phyloP scores from a whole-genome alignment of 225 moss, liverwort and hornwort genomes.

The Pleurozium schreberi region DNA sequence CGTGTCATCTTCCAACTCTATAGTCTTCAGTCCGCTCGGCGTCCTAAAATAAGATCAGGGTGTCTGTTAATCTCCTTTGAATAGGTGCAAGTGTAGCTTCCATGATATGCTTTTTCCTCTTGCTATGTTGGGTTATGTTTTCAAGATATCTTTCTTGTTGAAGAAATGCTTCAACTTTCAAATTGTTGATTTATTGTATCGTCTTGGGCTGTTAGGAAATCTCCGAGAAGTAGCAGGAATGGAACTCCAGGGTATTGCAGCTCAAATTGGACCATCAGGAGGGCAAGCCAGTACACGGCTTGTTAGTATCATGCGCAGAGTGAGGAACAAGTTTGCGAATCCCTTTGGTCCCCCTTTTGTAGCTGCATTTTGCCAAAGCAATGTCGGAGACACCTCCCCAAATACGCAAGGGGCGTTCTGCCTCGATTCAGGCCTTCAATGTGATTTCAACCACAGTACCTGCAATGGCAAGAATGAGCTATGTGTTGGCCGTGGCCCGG shows the following conservation, averaged over 20 bases:
- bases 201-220: neutral
- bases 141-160: neutral
- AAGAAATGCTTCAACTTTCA: neutral
- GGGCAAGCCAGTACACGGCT: constrained; percentile 62
- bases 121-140: neutral
- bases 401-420: constrained; percentile 62
- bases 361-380: constrained; percentile 75
- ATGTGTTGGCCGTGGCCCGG: constrained; percentile 69
- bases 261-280: constrained; percentile 49
- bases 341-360: constrained; percentile 65
- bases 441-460: constrained; percentile 65
- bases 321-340: constrained; percentile 62
- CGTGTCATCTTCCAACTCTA: neutral
- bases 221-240: neutral
- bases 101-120: neutral
- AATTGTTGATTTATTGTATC: neutral
- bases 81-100: neutral
- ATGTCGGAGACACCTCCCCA: constrained; percentile 66
- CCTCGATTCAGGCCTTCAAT: constrained; percentile 51
- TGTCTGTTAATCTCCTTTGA: neutral
- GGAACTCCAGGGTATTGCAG: constrained; percentile 20
- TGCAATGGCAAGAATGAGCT: constrained; percentile 61
- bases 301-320: constrained; percentile 72
- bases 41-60: neutral
- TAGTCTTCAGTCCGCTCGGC: neutral